Evolutionary conservation across 73 alveolate genomes (phyloP).

Genomic region (Paramecium sexaurelia): DNA sequence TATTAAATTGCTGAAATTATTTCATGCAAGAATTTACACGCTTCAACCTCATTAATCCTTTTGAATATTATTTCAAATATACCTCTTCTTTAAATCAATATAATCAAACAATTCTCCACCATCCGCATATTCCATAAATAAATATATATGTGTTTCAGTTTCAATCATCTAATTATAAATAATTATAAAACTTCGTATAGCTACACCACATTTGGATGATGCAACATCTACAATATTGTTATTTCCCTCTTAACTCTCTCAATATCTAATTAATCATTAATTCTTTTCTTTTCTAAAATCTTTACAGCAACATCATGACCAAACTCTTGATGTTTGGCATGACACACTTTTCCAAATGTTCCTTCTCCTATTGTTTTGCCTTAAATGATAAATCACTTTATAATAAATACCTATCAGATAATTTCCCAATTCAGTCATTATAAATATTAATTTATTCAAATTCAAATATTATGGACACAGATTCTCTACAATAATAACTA

Average conservation of each 20-base stretch:
- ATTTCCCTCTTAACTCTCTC: constrained; percentile 69
- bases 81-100: constrained; percentile 67
- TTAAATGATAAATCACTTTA: not conserved
- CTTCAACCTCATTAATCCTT: constrained; percentile 83
- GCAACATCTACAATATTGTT: constrained; percentile 46
- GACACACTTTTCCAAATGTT: constrained; percentile 65
- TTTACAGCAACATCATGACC: constrained; percentile 68
- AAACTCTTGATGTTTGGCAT: constrained; percentile 44
- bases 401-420: constrained; percentile 40
- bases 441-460: constrained; percentile 30
- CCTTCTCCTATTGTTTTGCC: constrained; percentile 68
- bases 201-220: constrained; percentile 57
- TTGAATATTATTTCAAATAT: constrained; percentile 57
- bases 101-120: constrained; percentile 92
- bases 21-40: constrained; percentile 84
- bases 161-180: constrained; percentile 73
- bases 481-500: not conserved
- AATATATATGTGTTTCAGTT: constrained; percentile 80
- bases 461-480: constrained; percentile 41
- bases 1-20: constrained; percentile 88
- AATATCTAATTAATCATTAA: constrained; percentile 57
- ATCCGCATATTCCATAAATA: constrained; percentile 87
- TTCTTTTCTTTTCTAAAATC: constrained; percentile 63
- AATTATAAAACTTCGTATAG: constrained; percentile 65
- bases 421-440: constrained; percentile 55